These are phyloP conservation scores for Heteromeles arbutifolia DNA, from an alignment of 306 rosid species.

Conservation along the genomic window DNA sequence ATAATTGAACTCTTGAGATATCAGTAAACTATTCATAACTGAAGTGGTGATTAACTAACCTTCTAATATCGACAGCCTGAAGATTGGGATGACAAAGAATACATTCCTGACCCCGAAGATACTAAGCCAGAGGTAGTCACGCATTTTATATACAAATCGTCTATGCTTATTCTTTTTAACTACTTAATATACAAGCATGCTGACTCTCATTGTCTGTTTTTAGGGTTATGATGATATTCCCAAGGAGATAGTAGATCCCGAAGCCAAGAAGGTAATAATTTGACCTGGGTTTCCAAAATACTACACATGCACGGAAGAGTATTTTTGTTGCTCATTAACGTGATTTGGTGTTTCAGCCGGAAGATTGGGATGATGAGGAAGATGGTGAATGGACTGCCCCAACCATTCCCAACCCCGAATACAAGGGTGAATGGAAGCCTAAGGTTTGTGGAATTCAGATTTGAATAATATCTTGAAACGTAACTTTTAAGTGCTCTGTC, in stretches of 20 bases:
- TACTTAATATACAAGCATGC: not conserved
- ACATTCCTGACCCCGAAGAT: slow-evolving; percentile 93
- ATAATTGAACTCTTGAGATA: slow-evolving; percentile 1
- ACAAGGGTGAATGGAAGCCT: slow-evolving; percentile 94
- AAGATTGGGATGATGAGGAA: slow-evolving; percentile 99
- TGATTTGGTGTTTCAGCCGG: slow-evolving; percentile 55
- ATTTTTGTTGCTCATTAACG: slow-evolving; percentile 13
- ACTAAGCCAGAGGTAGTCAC: slow-evolving; percentile 83
- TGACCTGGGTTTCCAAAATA: not conserved
- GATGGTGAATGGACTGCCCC: slow-evolving; percentile 99
- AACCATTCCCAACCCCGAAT: slow-evolving; percentile 92
- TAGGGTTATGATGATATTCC: slow-evolving; percentile 95
- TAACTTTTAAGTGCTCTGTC: not conserved
- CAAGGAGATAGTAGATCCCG: slow-evolving; percentile 73
- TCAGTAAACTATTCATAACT: not conserved
- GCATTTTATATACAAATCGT: not conserved
- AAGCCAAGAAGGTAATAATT: slow-evolving; percentile 76
- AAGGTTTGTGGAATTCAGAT: slow-evolving; percentile 52
- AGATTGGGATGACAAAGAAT: slow-evolving; percentile 98
- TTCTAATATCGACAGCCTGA: slow-evolving; percentile 61
- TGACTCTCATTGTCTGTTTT: slow-evolving; percentile 5
- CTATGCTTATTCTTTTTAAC: not conserved
- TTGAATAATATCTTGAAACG: not conserved
- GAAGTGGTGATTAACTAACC: slow-evolving; percentile 8
- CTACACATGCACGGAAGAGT: not conserved